Conservation (phyloP, 768 basidiomycete species). For the Hebeloma cylindrosporum region DNA sequence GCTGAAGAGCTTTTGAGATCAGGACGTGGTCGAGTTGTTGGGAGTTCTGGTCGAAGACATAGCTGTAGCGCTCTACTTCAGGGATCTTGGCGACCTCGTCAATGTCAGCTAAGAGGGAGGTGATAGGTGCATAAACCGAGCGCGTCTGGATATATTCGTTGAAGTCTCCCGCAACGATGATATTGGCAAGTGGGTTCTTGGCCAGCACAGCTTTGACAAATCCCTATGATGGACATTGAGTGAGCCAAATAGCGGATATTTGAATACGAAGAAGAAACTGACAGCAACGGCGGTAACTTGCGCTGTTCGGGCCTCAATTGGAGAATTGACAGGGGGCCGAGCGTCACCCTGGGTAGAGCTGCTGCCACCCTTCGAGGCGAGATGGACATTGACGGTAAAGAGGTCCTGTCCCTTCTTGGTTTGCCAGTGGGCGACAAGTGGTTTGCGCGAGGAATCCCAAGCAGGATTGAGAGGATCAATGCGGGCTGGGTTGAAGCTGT, state of each 20-base stretch:
- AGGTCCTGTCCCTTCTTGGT: constrained; percentile 43
- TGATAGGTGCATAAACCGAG: constrained; percentile 48
- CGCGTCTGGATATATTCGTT: constrained; percentile 60
- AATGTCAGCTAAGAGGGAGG: constrained; percentile 42
- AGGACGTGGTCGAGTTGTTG: constrained; percentile 63
- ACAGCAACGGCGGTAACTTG: constrained; percentile 56
- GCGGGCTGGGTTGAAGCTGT: constrained; percentile 63
- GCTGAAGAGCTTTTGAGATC: constrained; percentile 44
- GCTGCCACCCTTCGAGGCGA: constrained; percentile 57
- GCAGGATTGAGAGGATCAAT: constrained; percentile 56
- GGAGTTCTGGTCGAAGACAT: constrained; percentile 58
- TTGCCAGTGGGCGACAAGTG: constrained; percentile 57
- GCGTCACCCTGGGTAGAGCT: constrained; percentile 55
- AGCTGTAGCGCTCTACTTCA: constrained; percentile 56
- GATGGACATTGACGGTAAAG: constrained; percentile 62
- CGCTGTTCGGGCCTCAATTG: constrained; percentile 43
- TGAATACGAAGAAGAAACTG: constrained; percentile 18
- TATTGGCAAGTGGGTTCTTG: constrained; percentile 43
- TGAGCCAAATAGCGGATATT: neutral
- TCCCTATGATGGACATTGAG: constrained; percentile 29
- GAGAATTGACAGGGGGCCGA: constrained; percentile 57
- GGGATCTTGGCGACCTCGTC: constrained; percentile 50
- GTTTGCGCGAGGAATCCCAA: constrained; percentile 59
- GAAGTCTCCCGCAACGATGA: constrained; percentile 60
- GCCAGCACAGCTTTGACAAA: constrained; percentile 49